Percentiles rank a stretch among this genome's conserved stretches.
Evolutionary conservation across 768 basidiomycete genomes (phyloP).

Genomic region (Tephrocybe rancida): DNA sequence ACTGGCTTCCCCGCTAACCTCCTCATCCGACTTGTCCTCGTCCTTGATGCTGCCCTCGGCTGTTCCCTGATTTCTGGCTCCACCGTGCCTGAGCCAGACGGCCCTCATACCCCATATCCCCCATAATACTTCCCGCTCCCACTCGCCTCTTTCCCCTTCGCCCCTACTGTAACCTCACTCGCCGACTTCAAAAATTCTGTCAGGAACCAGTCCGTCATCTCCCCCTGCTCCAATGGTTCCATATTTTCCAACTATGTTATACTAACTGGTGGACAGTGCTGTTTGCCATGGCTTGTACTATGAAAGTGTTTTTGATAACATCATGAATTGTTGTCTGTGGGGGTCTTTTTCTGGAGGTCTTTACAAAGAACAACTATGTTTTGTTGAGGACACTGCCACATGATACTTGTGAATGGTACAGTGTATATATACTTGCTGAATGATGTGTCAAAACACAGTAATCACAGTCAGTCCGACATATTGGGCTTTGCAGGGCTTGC

Average conservation of each 20-base stretch:
- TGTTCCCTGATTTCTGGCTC: slow-evolving; percentile 3
- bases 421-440: no score
- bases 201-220: slow-evolving; percentile 47
- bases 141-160: slow-evolving; percentile 12
- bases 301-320: no score
- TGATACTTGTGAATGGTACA: no score
- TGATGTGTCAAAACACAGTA: no score
- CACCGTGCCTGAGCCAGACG: slow-evolving; percentile 5
- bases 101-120: neutral
- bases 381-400: no score
- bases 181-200: slow-evolving; percentile 27
- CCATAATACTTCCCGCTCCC: slow-evolving; percentile 13
- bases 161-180: slow-evolving; percentile 12
- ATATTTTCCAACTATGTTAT: slow-evolving; percentile 35
- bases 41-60: slow-evolving; percentile 18
- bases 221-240: slow-evolving; percentile 33
- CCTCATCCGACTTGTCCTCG: slow-evolving; percentile 21
- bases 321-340: no score
- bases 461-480: no score
- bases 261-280: slow-evolving; percentile 19
- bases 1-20: slow-evolving; percentile 9
- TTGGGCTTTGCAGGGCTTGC: no score
- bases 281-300: no score
- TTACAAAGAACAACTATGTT: no score
- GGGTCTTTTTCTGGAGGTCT: no score